phyloP scores from a whole-genome alignment of 352 stramenopile species.

The Globisporangium spinosum region DNA sequence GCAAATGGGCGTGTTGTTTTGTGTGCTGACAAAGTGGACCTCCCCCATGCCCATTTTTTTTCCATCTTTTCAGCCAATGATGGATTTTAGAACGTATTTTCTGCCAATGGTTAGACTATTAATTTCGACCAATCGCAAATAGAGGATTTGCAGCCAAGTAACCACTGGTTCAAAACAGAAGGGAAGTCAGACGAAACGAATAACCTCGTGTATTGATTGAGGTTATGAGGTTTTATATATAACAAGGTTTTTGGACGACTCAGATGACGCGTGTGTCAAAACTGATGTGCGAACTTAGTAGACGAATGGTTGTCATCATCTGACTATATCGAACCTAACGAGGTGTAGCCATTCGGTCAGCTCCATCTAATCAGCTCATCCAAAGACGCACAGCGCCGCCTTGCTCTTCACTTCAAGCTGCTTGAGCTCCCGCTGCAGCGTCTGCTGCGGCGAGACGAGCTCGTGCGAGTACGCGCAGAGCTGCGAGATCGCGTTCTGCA shows the following conservation, averaged over 20 bases:
- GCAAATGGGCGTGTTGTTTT: constrained; percentile 6
- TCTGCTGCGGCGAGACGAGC: constrained; percentile 40
- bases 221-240: neutral
- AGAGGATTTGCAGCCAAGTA: neutral
- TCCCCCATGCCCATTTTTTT: neutral
- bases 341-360: neutral
- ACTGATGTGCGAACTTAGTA: neutral
- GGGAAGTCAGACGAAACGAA: too few species aligned
- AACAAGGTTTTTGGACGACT: neutral
- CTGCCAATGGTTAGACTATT: neutral
- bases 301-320: neutral
- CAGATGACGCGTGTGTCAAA: neutral
- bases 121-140: neutral
- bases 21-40: constrained; percentile 4
- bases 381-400: constrained; percentile 38
- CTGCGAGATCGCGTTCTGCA: constrained; percentile 46
- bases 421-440: constrained; percentile 44
- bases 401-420: constrained; percentile 44
- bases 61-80: neutral
- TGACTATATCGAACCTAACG: neutral
- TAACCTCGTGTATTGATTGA: neutral
- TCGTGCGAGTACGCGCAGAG: constrained; percentile 51
- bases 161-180: neutral
- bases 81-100: neutral
- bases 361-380: neutral